These are phyloP conservation scores for Trichophyton mentagrophytes DNA, from an alignment of 2,329 filamentous ascomycete species.

Conservation along the genomic window DNA sequence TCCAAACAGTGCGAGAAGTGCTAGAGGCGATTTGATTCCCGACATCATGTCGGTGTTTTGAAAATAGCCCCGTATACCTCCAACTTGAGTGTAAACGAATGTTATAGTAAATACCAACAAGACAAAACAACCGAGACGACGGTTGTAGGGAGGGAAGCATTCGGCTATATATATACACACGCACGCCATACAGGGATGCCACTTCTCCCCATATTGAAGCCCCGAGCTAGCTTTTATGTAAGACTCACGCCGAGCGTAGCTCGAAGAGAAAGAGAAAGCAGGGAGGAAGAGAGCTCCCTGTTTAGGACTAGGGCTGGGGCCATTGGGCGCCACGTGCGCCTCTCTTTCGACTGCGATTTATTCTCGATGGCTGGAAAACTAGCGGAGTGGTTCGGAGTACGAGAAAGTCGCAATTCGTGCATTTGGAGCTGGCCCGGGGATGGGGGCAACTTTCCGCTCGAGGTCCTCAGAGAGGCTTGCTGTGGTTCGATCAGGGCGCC, in stretches of 20 bases:
- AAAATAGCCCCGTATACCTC: not conserved
- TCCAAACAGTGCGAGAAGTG: slow-evolving; percentile 7
- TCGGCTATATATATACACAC: not conserved
- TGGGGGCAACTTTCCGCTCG: not conserved
- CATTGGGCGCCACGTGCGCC: not conserved
- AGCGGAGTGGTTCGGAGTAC: not conserved
- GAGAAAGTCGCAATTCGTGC: not conserved
- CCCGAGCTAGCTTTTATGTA: not conserved
- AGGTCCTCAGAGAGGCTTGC: too few relatives aligned
- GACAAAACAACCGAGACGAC: not conserved
- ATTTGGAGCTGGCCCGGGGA: not conserved
- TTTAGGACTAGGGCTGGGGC: not conserved
- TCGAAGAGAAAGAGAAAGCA: not conserved
- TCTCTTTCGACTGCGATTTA: not conserved
- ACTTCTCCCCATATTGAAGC: not conserved
- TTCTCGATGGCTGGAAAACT: not conserved
- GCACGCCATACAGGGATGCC: not conserved
- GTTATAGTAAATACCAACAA: not conserved
- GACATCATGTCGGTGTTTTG: not conserved
- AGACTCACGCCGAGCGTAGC: not conserved
- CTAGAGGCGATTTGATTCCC: not conserved
- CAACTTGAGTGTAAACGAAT: not conserved
- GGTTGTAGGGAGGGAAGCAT: not conserved
- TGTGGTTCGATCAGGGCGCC: too few relatives aligned
- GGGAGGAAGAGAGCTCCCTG: not conserved